Base-by-base conservation (phyloP, 129 eudicot genomes). In the Apium graveolens region DNA sequence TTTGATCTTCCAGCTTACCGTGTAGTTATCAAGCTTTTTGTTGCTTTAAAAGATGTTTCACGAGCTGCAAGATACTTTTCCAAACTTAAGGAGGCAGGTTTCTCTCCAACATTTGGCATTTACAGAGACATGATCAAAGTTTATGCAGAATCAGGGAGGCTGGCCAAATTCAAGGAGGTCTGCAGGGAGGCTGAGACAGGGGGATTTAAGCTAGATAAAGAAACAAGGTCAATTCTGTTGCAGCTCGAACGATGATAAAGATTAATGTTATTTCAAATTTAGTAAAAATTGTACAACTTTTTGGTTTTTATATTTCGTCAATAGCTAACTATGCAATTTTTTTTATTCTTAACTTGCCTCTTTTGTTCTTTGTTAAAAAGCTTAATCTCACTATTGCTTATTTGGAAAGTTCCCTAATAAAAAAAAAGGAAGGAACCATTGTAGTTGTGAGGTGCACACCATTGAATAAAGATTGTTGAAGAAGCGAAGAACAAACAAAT, bases 1-100 rank as follows among this genome's bases (percentile, higher is more conserved):
- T 84, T 91, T 81, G 97, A 91, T 88, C 93, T 94, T 75, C 96
- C 98, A 11, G 91, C 96, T 39, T 94, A 91, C 63, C 89, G 97
- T 24, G 96, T 89, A 80, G 88, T 87, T 7, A 91, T 90, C 31
- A 94, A 81, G 82, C 87, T 91, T 44, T 90, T 88, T 84, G 97
- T 92, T 83, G 96, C 92, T 51, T 75, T 90, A 83, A 85, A 87
- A 79, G 98, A 95, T 79, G 77, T 95, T 48, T 68, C 94, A 5
- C 90, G 98, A 82, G 85, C 91, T 31, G 87, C 78, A 46, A 88
- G 96, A 55, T 95, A 95, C 82, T 95, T 88, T 75, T 78, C 92
- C 1, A 92, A 86, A 46, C 82, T 95, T 3, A 95, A 95, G 90
- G 97, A 90, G 75, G 96, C 96, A 6, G 96, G 97, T 51, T 91